Percentiles rank a stretch among this genome's conserved stretches.
Conservation (phyloP, 441 rosid genomes). For the Gossypium davidsonii region DNA sequence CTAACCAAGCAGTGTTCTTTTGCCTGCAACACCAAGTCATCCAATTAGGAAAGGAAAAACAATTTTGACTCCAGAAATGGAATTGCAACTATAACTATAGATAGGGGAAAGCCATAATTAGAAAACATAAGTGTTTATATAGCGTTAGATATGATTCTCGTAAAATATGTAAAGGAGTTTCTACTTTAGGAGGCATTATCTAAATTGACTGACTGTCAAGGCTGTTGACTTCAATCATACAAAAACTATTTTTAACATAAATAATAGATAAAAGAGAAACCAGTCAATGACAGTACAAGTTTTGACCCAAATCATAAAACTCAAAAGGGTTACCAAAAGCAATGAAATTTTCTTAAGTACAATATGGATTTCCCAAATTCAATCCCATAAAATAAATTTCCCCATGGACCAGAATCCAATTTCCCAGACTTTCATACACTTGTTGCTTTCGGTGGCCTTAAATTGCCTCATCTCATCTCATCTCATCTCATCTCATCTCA, state of each 20-base stretch:
- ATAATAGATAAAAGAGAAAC: not conserved
- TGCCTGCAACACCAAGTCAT: conserved; percentile 25
- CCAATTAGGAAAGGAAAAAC: conserved; percentile 8
- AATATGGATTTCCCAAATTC: not conserved
- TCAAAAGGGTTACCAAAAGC: not conserved
- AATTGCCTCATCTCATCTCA: not conserved
- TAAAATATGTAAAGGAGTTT: not conserved
- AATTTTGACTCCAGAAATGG: not conserved
- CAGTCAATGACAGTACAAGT: not conserved
- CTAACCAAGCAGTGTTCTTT: conserved; percentile 18
- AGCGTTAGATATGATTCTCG: not conserved
- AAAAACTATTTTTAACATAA: not conserved
- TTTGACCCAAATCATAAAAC: not conserved
- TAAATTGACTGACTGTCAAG: not conserved
- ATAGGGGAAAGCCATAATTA: not conserved
- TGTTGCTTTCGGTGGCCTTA: not conserved
- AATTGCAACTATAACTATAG: not conserved
- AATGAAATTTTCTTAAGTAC: not conserved
- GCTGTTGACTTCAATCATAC: not conserved
- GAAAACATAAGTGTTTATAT: not conserved
- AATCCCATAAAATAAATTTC: not conserved
- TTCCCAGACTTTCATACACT: not conserved
- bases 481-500: not conserved
- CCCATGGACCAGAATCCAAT: not conserved
- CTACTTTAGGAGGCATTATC: not conserved